Base-by-base conservation (phyloP, 2,329 filamentous ascomycete genomes). In the Paracorniculantispora psalliotae region DNA sequence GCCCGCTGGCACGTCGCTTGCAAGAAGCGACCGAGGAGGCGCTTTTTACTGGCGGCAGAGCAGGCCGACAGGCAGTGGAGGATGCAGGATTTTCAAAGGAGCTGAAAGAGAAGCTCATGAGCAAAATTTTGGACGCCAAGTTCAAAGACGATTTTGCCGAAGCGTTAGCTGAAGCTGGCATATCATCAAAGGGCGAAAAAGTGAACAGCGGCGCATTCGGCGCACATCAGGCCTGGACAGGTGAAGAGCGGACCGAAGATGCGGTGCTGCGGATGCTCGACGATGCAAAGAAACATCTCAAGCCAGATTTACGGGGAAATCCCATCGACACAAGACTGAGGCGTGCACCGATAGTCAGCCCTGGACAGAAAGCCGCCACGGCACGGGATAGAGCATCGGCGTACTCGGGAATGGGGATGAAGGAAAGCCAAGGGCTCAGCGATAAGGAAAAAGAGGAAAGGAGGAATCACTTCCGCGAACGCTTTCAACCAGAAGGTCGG, bases 211-310 rank as follows among this genome's bases (percentile, higher is more conserved):
- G 41, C 17, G 49, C 54, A 7, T 33, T 52, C 17, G 39, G 44
- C 17, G 26, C 44, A 12, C 33, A 51, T 12, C 53, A 57, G 13
- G 81, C 88, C 1, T 99, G 94, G 94, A 85, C 82, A 0, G 94
- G 93, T 2, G 79, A 82, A 13, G 94, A 97, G 73, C 78, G 77
- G 5, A 75, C 88, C 1, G 83, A 87, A 65, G 92, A 97, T 70
- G 81, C 88, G 0, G 86, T 91, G 23, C 75, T 96, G 51, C 86
- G 94, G 33, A 97, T 97, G 89, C 73, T 94, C 12, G 83, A 90
- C 59, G 91, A 96, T 69, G 83, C 90, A 26, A 84, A 84, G 61
- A 91, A 92, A 67, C 89, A 88, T 0, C 75, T 96, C 51, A 73
- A 71, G 15, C 77, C 77, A 4, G 75, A 72, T 0, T 66, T 81